phyloP scores from a whole-genome alignment of 306 rosid genomes.

The Nissolia schottii region DNA sequence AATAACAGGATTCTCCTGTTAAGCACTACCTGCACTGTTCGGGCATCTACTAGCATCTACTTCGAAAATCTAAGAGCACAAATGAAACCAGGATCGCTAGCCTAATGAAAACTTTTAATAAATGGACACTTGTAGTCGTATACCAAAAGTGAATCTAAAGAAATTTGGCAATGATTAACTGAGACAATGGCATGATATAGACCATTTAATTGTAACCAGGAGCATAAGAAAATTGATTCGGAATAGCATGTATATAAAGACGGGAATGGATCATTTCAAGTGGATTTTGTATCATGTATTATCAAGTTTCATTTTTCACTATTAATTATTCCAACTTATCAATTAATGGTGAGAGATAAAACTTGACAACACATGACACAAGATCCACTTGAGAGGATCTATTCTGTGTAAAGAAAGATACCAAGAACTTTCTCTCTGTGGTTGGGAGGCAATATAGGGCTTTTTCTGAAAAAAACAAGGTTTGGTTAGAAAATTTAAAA shows the following conservation, averaged over 20 bases:
- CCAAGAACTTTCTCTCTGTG: not conserved
- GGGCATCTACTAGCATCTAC: not conserved
- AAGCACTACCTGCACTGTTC: not conserved
- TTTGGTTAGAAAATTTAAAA: too few relatives aligned
- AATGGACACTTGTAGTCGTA: not conserved
- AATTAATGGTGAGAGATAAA: too few relatives aligned
- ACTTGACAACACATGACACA: too few relatives aligned
- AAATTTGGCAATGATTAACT: not conserved
- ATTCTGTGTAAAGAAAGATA: too few relatives aligned
- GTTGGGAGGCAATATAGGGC: too few relatives aligned
- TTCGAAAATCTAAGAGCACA: not conserved
- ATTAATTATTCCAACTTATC: too few relatives aligned
- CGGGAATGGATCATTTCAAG: too few relatives aligned
- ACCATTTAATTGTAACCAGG: not conserved
- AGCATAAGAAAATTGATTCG: not conserved
- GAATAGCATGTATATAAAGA: not conserved
- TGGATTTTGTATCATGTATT: too few relatives aligned
- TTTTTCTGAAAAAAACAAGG: too few relatives aligned
- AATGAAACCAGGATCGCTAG: not conserved
- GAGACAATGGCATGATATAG: not conserved
- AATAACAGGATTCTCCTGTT: not conserved
- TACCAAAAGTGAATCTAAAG: not conserved
- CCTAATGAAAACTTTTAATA: not conserved
- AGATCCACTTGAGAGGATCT: too few relatives aligned
- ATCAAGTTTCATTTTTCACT: too few relatives aligned